A percentile compares a stretch with the other conserved stretches of the same genome.
Conservation (phyloP, 2,329 filamentous ascomycete species). For the Trichoderma oligosporum region DNA sequence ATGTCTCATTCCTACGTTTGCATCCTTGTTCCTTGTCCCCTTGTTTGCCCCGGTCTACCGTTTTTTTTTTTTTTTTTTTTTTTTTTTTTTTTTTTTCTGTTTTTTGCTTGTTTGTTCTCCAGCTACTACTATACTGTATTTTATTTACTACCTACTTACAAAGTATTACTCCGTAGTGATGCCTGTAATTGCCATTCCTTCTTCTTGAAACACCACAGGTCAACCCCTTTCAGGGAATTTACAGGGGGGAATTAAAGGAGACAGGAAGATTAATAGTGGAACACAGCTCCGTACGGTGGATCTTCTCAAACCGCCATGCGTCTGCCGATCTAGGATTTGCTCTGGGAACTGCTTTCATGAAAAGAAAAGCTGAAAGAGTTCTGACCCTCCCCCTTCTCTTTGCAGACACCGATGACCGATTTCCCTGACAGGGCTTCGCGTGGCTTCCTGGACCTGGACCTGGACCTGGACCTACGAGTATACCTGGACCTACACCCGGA, state of each 20-base stretch:
- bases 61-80: neutral
- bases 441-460: neutral
- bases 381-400: neutral
- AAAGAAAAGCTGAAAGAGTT: too few species aligned
- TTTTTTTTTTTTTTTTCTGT: neutral
- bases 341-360: conserved; percentile 1
- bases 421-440: conserved; percentile 4
- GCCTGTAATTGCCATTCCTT: too few species aligned
- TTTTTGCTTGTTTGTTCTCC: neutral
- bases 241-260: neutral
- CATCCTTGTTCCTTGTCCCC: neutral
- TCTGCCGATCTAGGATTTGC: conserved; percentile 25
- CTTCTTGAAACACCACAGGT: neutral
- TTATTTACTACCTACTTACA: too few species aligned
- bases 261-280: conserved; percentile 16
- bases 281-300: conserved; percentile 6
- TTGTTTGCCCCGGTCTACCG: neutral
- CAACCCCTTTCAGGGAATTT: conserved; percentile 4
- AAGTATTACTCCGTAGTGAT: too few species aligned
- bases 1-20: too few species aligned
- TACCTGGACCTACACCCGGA: neutral
- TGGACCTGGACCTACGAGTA: neutral
- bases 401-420: neutral
- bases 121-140: neutral
- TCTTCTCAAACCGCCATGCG: conserved; percentile 14